Percentiles rank a stretch among this genome's conserved stretches.
These are phyloP conservation scores for Flaveria linearis DNA, from an alignment of 129 eudicot genomes.

Conservation along the genomic window DNA sequence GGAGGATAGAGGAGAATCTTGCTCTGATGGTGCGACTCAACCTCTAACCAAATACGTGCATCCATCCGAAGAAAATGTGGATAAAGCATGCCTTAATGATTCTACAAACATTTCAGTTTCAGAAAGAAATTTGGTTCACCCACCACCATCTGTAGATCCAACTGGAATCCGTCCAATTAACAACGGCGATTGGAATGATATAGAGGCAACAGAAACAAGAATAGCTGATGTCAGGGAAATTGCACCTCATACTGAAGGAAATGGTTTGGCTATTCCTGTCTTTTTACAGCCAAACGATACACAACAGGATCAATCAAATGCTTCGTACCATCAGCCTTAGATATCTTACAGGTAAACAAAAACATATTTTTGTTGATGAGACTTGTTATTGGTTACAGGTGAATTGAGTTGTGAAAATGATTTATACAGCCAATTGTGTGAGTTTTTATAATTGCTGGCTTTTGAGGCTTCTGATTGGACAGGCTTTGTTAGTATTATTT, in stretches of 20 bases:
- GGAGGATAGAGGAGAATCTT: slow-evolving; percentile 74
- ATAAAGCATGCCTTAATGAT: slow-evolving; percentile 79
- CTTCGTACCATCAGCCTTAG: slow-evolving; percentile 57
- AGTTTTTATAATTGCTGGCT: slow-evolving; percentile 24
- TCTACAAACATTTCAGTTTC: slow-evolving; percentile 51
- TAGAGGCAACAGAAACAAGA: slow-evolving; percentile 82
- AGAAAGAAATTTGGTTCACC: slow-evolving; percentile 49
- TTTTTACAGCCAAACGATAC: slow-evolving; percentile 50
- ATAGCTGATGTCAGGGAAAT: slow-evolving; percentile 88
- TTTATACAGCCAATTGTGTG: slow-evolving; percentile 32
- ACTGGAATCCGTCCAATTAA: slow-evolving; percentile 47
- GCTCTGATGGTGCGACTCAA: slow-evolving; percentile 46
- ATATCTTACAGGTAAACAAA: not conserved
- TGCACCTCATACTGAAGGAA: slow-evolving; percentile 55
- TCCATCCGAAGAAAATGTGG: slow-evolving; percentile 81
- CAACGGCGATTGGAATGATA: slow-evolving; percentile 86
- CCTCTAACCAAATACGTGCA: slow-evolving; percentile 87
- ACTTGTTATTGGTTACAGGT: slow-evolving; percentile 18
- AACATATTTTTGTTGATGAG: slow-evolving; percentile 1
- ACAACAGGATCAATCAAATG: slow-evolving; percentile 48
- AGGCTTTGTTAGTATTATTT: not conserved
- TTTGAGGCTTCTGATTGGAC: slow-evolving; percentile 26
- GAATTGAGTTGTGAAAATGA: slow-evolving; percentile 27
- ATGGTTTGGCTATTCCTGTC: slow-evolving; percentile 76
- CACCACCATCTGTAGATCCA: slow-evolving; percentile 26